Base-by-base conservation (phyloP, 2,329 filamentous ascomycete species). In the Alternaria sp. region DNA sequence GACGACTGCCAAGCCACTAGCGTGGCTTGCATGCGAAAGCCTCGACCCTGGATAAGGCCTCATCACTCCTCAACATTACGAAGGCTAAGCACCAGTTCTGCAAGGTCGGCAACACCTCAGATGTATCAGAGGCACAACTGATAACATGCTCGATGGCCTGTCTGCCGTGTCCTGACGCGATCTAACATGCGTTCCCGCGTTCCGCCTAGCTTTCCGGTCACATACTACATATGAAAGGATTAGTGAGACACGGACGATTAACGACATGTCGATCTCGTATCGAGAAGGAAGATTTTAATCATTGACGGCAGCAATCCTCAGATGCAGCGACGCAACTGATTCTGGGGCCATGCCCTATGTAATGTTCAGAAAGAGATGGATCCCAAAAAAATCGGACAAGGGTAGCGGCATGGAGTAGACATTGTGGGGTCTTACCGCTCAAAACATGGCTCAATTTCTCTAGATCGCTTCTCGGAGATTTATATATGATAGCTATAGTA, bases 1-100 rank as follows among this genome's bases (percentile, higher is more conserved):
- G 64, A 64, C 61, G 57, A 65, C 25, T 64, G 67, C 67, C 67
- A 69, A 68, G 65, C 51, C 65, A n/a, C 55, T 69, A 68, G 59
- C 57, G 56, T 26, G 12, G 6, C 49, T 23, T 19, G 17, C 49
- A 25, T 52, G 30, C 49, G 49, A 52, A 9, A 12, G 49, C 28
- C 36, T 55, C 28, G 28, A 52, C 19, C 30, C 21, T 6, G 30
- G 13, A n/a, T 12, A 9, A 30, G 13, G 7, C 13, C 13, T 6
- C 11, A n/a, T 30, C 19, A 17, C 19, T 25, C 9, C n/a, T 25
- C 19, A 40, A 23, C 8, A 11, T 36, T 6, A 52, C 19, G 3
- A 52, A 4, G 7, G 19, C 28, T 30, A 23, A 52, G 28, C 32
- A 52, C 19, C 15, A 36, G 28, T n/a, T 7, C 21, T 23, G 13